phyloP scores from a whole-genome alignment of 176 grass and related monocot species.

The Poa annua region DNA sequence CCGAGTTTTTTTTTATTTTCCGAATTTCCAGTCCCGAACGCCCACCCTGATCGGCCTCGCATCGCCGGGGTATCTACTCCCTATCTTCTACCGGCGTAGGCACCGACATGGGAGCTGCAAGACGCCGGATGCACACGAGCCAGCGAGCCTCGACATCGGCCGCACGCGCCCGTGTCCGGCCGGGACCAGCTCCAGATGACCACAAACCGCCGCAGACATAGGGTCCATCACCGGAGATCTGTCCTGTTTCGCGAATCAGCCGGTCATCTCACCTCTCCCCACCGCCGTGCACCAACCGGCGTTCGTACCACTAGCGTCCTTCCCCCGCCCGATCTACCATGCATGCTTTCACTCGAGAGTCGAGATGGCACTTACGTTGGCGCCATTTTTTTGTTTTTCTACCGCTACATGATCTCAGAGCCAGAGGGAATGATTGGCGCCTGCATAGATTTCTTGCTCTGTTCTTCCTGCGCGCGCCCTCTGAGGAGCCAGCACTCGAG shows the following conservation, averaged over 20 bases:
- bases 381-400: not conserved
- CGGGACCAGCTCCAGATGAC: conserved; percentile 34
- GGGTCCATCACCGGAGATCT: conserved; percentile 5
- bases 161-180: not conserved
- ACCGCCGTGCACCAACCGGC: conserved; percentile 12
- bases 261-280: conserved; percentile 29
- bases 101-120: not conserved
- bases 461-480: not conserved
- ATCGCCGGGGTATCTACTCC: too few species aligned
- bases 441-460: not conserved
- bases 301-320: not conserved
- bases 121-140: not conserved
- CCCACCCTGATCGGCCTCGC: too few species aligned
- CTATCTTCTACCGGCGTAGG: not conserved
- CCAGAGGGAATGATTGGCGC: not conserved
- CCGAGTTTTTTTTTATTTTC: too few species aligned
- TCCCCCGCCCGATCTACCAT: too few species aligned
- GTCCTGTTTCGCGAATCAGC: conserved; percentile 26
- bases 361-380: not conserved
- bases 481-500: not conserved
- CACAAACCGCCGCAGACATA: not conserved
- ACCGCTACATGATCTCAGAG: not conserved
- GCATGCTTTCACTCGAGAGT: not conserved
- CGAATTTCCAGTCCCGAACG: too few species aligned
- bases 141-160: conserved; percentile 4